Conservation (phyloP, 345 rosid genomes). For the Eucalyptus pauciflora region DNA sequence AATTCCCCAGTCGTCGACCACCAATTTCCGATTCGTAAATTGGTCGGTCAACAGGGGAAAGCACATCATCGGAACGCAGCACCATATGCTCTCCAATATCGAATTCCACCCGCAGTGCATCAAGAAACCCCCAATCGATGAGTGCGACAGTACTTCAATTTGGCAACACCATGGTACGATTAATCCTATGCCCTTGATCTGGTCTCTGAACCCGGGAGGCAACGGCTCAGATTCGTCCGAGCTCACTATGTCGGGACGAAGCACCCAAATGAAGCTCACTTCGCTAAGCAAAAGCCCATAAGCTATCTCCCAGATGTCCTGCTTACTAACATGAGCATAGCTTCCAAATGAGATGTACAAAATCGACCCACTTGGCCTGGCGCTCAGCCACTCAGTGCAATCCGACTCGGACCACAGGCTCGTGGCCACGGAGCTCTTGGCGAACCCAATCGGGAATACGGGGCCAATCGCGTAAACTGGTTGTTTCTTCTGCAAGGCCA, state of each 20-base stretch:
- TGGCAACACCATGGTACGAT: constrained; percentile 79
- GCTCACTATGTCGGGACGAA: constrained; percentile 56
- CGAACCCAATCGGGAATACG: constrained; percentile 34
- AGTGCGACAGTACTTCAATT: constrained; percentile 37
- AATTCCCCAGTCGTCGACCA: constrained; percentile 76
- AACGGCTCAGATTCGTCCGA: constrained; percentile 28
- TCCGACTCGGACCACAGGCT: constrained; percentile 73
- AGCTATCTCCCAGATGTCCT: constrained; percentile 42
- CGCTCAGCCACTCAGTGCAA: constrained; percentile 64
- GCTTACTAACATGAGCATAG: constrained; percentile 36
- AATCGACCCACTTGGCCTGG: constrained; percentile 49
- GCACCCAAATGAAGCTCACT: constrained; percentile 72
- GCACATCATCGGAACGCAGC: constrained; percentile 51
- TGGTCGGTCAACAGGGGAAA: constrained; percentile 74
- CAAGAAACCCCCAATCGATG: constrained; percentile 59
- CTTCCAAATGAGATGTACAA: constrained; percentile 68
- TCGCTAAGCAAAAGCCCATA: constrained; percentile 33
- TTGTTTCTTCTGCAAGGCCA: constrained; percentile 23
- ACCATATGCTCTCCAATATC: constrained; percentile 49
- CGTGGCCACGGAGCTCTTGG: constrained; percentile 30
- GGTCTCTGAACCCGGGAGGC: constrained; percentile 35
- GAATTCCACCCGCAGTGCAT: constrained; percentile 91
- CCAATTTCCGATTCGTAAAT: constrained; percentile 71
- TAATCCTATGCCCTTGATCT: constrained; percentile 26
- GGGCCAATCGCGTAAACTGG: constrained; percentile 70